phyloP scores from a whole-genome alignment of 208 protist species.

The Herpetomonas samuelpessoai region DNA sequence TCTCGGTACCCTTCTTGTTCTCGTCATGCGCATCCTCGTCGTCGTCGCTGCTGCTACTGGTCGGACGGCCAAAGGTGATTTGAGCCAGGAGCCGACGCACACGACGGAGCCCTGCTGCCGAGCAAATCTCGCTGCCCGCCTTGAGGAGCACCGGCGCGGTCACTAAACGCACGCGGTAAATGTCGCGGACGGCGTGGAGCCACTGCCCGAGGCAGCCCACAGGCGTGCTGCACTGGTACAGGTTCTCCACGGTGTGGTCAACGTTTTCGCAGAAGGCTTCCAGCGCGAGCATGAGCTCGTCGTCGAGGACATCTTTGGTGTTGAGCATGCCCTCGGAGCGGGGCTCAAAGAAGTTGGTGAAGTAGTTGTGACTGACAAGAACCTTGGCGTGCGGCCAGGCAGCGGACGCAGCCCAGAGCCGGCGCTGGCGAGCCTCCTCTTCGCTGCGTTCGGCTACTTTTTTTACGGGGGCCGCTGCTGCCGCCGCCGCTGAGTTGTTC shows the following conservation, averaged over 20 bases:
- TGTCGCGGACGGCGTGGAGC: constrained; percentile 55
- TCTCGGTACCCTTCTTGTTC: background rate
- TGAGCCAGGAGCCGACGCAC: constrained; percentile 8
- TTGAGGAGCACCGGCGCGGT: constrained; percentile 38
- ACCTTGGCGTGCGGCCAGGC: constrained; percentile 57
- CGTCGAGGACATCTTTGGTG: constrained; percentile 34
- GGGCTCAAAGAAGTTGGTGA: constrained; percentile 64
- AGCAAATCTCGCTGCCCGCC: constrained; percentile 5
- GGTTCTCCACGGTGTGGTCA: constrained; percentile 33
- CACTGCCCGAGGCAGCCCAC: constrained; percentile 62
- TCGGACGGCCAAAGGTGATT: constrained; percentile 1
- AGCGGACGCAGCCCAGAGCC: background rate
- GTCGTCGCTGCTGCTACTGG: background rate
- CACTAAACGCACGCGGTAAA: constrained; percentile 55
- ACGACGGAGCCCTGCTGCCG: constrained; percentile 3
- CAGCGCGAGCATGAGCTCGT: constrained; percentile 38
- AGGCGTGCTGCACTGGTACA: constrained; percentile 44
- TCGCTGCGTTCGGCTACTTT: background rate
- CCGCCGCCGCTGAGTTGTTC: background rate
- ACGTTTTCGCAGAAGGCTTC: constrained; percentile 52
- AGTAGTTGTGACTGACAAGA: constrained; percentile 71
- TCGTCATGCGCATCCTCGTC: background rate
- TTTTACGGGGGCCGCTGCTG: background rate
- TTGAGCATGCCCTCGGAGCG: constrained; percentile 55
- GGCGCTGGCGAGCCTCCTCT: constrained; percentile 19